Conservation (phyloP, 176 grass and related monocot species). For the Avena atlantica region DNA sequence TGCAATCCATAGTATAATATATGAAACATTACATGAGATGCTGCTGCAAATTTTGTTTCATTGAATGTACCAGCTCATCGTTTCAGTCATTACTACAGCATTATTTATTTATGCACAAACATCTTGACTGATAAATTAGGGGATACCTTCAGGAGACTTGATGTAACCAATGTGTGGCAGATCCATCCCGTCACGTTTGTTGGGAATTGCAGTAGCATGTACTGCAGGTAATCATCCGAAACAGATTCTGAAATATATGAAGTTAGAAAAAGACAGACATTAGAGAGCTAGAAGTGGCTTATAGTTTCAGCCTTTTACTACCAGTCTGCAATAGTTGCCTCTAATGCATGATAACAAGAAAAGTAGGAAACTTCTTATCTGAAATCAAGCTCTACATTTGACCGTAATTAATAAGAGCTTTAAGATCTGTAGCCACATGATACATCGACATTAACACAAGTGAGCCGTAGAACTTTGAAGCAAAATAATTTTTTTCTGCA, state of each 20-base stretch:
- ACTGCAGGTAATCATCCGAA: constrained; percentile 89
- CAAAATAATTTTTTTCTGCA: background rate
- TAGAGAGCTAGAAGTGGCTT: background rate
- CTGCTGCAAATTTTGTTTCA: background rate
- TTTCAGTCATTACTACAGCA: background rate
- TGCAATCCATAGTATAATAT: too few species aligned
- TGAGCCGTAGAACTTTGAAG: too few species aligned
- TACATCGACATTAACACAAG: too few species aligned
- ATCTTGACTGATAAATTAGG: constrained; percentile 5
- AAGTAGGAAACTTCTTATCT: background rate
- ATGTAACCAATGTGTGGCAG: constrained; percentile 86
- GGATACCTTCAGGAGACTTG: constrained; percentile 86
- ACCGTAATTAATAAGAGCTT: background rate
- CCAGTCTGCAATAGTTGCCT: background rate
- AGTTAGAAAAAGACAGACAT: background rate
- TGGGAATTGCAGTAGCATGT: constrained; percentile 91
- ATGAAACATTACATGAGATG: background rate
- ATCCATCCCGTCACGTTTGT: constrained; percentile 99
- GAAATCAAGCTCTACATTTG: background rate
- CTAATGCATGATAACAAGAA: too few species aligned
- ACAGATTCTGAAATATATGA: constrained; percentile 64
- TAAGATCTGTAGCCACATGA: background rate
- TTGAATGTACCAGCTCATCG: background rate
- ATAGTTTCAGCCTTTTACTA: background rate
- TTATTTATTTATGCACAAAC: background rate